Percentiles rank a stretch among this genome's conserved stretches.
phyloP scores from a whole-genome alignment of 176 grass and related monocot species.

The Aegilops bicornis region DNA sequence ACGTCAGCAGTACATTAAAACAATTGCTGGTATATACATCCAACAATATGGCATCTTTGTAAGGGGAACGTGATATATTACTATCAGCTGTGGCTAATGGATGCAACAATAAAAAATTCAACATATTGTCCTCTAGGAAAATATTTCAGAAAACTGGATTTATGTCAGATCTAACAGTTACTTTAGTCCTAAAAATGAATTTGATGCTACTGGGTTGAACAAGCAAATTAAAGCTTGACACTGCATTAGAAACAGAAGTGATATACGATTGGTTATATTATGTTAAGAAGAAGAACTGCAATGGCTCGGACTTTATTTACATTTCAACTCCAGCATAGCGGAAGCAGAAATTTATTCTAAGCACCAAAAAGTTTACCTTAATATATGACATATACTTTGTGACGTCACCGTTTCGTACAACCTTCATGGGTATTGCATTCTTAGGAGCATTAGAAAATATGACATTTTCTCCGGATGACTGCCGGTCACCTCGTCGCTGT shows the following conservation, averaged over 20 bases:
- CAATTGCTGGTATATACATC: background rate
- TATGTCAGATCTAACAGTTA: background rate
- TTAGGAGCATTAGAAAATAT: conserved; percentile 1
- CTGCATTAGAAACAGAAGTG: background rate
- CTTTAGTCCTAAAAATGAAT: background rate
- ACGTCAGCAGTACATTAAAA: background rate
- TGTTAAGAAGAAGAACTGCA: background rate
- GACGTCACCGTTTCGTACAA: conserved; percentile 23
- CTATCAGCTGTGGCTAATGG: background rate
- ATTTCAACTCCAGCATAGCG: background rate
- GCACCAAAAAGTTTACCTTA: conserved; percentile 29
- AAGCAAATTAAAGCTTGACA: background rate
- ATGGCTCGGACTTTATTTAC: background rate
- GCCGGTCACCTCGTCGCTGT: conserved; percentile 17
- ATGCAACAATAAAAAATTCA: background rate
- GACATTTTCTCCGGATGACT: background rate
- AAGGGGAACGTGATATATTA: background rate
- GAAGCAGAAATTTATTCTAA: background rate
- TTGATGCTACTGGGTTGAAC: background rate
- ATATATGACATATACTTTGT: conserved; percentile 58
- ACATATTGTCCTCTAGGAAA: background rate
- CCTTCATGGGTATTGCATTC: background rate
- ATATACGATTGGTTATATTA: background rate
- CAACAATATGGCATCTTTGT: background rate
- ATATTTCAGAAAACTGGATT: background rate